Conservation (phyloP, 2,329 filamentous ascomycete species). For the Fusarium avenaceum region DNA sequence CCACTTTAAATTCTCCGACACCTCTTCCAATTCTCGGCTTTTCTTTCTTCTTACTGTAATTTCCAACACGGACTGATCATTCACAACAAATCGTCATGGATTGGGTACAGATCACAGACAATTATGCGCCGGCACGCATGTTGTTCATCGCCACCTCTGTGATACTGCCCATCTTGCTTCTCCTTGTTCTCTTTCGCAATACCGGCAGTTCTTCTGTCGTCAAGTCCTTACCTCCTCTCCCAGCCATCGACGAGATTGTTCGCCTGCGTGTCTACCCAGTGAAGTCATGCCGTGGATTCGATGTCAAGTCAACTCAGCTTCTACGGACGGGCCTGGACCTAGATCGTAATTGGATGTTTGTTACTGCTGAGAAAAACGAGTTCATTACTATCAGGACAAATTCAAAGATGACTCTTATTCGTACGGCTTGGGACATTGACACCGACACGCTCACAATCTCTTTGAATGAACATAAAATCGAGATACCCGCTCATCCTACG, state of each 20-base stretch:
- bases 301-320: slow-evolving; percentile 64
- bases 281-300: slow-evolving; percentile 75
- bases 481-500: slow-evolving; percentile 68
- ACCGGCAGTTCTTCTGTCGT: neutral
- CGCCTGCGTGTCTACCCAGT: slow-evolving; percentile 71
- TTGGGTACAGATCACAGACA: neutral
- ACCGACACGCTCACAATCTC: slow-evolving; percentile 63
- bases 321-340: slow-evolving; percentile 70
- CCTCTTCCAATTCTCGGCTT: neutral
- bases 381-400: slow-evolving; percentile 74
- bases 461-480: slow-evolving; percentile 59
- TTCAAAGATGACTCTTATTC: slow-evolving; percentile 72
- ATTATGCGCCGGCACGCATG: slow-evolving; percentile 8
- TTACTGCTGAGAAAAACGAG: slow-evolving; percentile 64
- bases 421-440: slow-evolving; percentile 50
- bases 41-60: neutral
- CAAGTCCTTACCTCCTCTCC: slow-evolving; percentile 22
- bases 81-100: slow-evolving; percentile 15
- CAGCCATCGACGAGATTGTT: slow-evolving; percentile 44
- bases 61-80: neutral
- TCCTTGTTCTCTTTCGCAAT: slow-evolving; percentile 19
- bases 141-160: slow-evolving; percentile 6
- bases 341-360: slow-evolving; percentile 77
- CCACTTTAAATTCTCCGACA: neutral
- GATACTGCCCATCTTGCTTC: slow-evolving; percentile 20